A percentile compares a stretch with the other conserved stretches of the same genome.
phyloP scores from a whole-genome alignment of 768 basidiomycete genomes.

The Heimioporus sp. region DNA sequence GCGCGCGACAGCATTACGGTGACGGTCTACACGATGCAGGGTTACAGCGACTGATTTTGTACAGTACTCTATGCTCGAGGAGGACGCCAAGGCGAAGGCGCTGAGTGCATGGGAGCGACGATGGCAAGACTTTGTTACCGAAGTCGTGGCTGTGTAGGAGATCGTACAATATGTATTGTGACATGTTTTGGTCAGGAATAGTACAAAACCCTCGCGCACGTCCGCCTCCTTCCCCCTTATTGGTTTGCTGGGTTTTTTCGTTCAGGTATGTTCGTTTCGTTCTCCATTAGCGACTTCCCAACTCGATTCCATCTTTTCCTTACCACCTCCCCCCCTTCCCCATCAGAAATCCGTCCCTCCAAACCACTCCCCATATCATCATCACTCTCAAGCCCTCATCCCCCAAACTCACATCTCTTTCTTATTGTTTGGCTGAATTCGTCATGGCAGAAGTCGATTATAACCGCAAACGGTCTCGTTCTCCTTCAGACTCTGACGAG shows the following conservation, averaged over 20 bases:
- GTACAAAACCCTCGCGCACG: constrained; percentile 10
- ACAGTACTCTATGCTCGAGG: constrained; percentile 51
- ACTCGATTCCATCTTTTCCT: constrained; percentile 56
- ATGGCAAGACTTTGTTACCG: constrained; percentile 44
- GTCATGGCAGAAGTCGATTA: constrained; percentile 86
- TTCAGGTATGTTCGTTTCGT: constrained; percentile 37
- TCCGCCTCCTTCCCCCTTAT: background rate
- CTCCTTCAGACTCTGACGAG: constrained; percentile 77
- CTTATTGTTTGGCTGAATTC: constrained; percentile 50
- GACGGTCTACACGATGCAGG: background rate
- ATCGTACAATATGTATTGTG: constrained; percentile 9
- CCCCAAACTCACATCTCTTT: constrained; percentile 36
- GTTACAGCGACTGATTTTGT: background rate
- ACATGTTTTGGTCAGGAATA: constrained; percentile 8
- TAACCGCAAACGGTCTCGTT: constrained; percentile 84
- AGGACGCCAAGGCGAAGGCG: constrained; percentile 43
- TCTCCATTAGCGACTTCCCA: constrained; percentile 40
- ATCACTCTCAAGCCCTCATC: constrained; percentile 47
- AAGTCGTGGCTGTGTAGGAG: constrained; percentile 26
- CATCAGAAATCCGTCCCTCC: constrained; percentile 46
- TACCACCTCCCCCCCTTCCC: constrained; percentile 52
- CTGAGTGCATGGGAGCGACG: constrained; percentile 42
- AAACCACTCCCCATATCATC: constrained; percentile 34
- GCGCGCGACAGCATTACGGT: constrained; percentile 66
- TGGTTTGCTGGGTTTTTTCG: background rate